These are phyloP conservation scores for Tuctoria greenei DNA, from an alignment of 176 grass and related monocot species.

Conservation along the genomic window DNA sequence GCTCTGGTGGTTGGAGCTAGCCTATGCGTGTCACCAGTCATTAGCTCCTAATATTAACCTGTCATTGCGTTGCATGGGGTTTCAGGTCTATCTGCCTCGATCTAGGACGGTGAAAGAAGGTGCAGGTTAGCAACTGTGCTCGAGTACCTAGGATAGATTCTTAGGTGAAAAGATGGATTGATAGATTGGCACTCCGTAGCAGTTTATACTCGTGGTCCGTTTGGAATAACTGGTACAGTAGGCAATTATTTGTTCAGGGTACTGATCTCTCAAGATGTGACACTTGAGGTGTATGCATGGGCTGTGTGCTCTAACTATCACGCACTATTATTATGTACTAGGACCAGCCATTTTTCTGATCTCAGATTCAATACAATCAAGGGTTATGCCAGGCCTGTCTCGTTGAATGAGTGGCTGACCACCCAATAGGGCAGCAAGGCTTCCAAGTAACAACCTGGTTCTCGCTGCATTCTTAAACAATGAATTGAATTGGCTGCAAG, in stretches of 20 bases:
- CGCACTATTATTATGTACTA: neutral
- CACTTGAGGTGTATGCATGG: slow-evolving; percentile 28
- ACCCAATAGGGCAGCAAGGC: slow-evolving; percentile 38
- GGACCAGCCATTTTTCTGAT: slow-evolving; percentile 30
- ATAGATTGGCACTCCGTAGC: slow-evolving; percentile 36
- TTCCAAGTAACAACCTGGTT: slow-evolving; percentile 52
- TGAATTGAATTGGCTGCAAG: slow-evolving; percentile 43
- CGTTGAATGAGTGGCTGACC: slow-evolving; percentile 51
- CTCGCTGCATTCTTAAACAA: slow-evolving; percentile 52
- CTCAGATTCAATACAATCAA: slow-evolving; percentile 69
- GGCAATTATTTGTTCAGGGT: slow-evolving; percentile 47
- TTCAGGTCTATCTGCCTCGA: slow-evolving; percentile 27
- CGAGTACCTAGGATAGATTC: slow-evolving; percentile 31
- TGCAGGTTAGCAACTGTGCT: slow-evolving; percentile 23
- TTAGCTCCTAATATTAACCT: slow-evolving; percentile 45
- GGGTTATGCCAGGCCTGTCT: slow-evolving; percentile 43
- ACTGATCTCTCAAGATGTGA: slow-evolving; percentile 32
- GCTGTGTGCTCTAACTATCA: too few relatives aligned
- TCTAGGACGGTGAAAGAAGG: slow-evolving; percentile 25
- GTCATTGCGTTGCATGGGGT: neutral
- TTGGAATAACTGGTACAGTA: slow-evolving; percentile 50
- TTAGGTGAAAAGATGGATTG: slow-evolving; percentile 31
- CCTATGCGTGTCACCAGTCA: slow-evolving; percentile 42
- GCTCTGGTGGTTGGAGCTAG: slow-evolving; percentile 47
- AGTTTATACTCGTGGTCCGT: slow-evolving; percentile 37